A percentile compares a stretch with the other conserved stretches of the same genome.
These are phyloP conservation scores for Phytopythium montanum DNA, from an alignment of 352 stramenopile genomes.

Conservation along the genomic window DNA sequence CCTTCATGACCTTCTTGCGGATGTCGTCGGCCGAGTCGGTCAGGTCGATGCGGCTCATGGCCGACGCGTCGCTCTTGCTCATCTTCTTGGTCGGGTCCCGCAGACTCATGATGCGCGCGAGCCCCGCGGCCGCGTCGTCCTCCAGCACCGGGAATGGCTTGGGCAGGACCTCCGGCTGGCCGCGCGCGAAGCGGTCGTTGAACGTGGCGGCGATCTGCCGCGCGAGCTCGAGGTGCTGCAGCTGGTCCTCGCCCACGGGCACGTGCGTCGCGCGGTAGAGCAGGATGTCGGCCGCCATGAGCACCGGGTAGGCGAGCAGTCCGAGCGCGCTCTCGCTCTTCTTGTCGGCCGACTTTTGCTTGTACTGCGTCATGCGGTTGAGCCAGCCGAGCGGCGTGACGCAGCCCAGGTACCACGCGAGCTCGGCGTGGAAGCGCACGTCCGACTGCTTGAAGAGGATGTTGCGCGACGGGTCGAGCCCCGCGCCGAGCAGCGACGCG, in stretches of 20 bases:
- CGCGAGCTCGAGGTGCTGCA: conserved; percentile 99
- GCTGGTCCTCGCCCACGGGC: conserved; percentile 97
- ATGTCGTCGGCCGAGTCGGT: conserved; percentile 69
- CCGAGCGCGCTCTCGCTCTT: conserved; percentile 79
- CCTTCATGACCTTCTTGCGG: conserved; percentile 87
- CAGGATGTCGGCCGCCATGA: conserved; percentile 99
- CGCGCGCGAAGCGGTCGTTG: conserved; percentile 91
- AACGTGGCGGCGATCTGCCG: conserved; percentile 95
- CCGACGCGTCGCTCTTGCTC: conserved; percentile 95
- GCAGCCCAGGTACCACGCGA: conserved; percentile 97
- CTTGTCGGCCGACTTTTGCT: conserved; percentile 94
- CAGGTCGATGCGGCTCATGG: conserved; percentile 94
- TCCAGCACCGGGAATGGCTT: conserved; percentile 53
- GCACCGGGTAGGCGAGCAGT: conserved; percentile 97
- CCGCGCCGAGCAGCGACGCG: conserved; percentile 93
- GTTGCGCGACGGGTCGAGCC: conserved; percentile 75
- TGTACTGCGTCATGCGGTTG: conserved; percentile 99
- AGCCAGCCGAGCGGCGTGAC: conserved; percentile 97
- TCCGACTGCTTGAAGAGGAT: conserved; percentile 85
- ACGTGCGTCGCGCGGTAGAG: conserved; percentile 97
- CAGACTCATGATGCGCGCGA: conserved; percentile 97
- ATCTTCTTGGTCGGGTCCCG: conserved; percentile 97
- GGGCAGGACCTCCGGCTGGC: conserved; percentile 36
- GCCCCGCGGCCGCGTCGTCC: conserved; percentile 25
- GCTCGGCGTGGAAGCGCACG: conserved; percentile 89